Conservation (phyloP, 1,139 yeast species). For the Candida neerlandica region DNA sequence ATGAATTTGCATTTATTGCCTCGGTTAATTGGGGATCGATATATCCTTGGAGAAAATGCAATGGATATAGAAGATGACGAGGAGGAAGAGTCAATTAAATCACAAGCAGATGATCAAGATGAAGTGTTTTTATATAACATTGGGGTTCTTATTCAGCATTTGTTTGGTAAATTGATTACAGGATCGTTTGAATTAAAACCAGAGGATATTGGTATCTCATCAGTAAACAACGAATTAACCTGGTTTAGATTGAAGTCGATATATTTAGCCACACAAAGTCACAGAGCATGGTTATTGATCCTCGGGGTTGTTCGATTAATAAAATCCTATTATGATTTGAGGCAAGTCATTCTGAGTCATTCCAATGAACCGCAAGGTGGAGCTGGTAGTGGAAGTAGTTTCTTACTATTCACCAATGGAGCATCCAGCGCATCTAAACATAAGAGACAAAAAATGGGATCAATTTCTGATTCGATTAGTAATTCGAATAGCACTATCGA, state of each 20-base stretch:
- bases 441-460: conserved; percentile 26
- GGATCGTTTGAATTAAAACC: conserved; percentile 21
- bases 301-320: conserved; percentile 33
- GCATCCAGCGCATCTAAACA: background rate
- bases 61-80: conserved; percentile 6
- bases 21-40: conserved; percentile 12
- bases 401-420: conserved; percentile 4
- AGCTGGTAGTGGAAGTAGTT: background rate
- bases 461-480: conserved; percentile 21
- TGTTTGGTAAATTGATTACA: conserved; percentile 21
- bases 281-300: conserved; percentile 36
- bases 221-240: conserved; percentile 13
- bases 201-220: conserved; percentile 23
- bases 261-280: conserved; percentile 22
- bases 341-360: conserved; percentile 10
- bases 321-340: conserved; percentile 27
- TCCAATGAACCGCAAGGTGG: conserved; percentile 6
- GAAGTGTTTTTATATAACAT: conserved; percentile 22
- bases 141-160: conserved; percentile 25
- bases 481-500: conserved; percentile 20
- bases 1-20: conserved; percentile 16
- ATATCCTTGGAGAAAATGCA: conserved; percentile 9
- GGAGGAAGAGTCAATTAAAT: conserved; percentile 11
- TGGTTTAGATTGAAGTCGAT: conserved; percentile 36
- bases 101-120: conserved; percentile 11